phyloP scores from a whole-genome alignment of 2,329 filamentous ascomycete species.

The Chaetomium globosum region DNA sequence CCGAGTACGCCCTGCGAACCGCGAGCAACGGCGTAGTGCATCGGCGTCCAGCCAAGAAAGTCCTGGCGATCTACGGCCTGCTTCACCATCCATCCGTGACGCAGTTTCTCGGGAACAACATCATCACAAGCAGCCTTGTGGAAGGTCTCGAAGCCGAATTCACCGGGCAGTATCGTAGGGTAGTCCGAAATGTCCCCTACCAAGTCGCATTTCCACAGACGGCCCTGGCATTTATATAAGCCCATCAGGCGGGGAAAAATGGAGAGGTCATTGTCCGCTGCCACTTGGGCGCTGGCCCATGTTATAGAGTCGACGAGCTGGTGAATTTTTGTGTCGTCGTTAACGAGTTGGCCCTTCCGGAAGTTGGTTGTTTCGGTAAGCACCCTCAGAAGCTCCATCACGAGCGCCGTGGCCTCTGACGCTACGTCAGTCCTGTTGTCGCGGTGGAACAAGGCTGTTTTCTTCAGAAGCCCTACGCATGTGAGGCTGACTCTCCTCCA shows the following conservation, averaged over 20 bases:
- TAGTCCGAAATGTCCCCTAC: no score
- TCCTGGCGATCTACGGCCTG: neutral
- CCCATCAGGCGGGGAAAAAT: neutral
- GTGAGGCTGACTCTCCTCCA: neutral
- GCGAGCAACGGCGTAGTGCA: neutral
- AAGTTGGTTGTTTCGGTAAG: neutral
- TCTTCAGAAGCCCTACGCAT: neutral
- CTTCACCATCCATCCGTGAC: no score
- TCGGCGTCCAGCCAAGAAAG: neutral
- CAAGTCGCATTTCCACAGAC: neutral
- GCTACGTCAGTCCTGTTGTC: no score
- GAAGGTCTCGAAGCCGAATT: no score
- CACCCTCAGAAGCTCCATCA: slow-evolving; percentile 3
- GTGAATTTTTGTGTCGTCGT: no score
- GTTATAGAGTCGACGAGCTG: no score
- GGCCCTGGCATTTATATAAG: neutral
- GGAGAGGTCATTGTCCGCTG: no score
- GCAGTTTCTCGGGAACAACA: no score
- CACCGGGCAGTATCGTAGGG: no score
- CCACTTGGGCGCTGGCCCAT: neutral
- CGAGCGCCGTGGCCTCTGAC: neutral
- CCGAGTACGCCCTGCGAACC: neutral
- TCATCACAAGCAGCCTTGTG: neutral
- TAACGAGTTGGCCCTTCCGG: neutral
- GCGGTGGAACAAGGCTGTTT: neutral